phyloP scores from a whole-genome alignment of 2,329 filamentous ascomycete species.

The Didymosphaeria variabile region DNA sequence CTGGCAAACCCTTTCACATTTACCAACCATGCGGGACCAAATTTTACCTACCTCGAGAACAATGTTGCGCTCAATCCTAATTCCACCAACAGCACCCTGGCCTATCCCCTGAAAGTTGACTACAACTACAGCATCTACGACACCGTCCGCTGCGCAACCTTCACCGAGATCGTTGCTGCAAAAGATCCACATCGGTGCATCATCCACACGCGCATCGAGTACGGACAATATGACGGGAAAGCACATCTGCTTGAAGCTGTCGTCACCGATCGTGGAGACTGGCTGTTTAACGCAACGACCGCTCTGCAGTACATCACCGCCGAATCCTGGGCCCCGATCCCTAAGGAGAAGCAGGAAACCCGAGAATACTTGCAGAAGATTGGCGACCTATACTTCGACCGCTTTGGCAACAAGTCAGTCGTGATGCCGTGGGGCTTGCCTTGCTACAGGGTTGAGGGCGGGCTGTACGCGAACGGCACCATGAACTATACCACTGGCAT shows the following conservation, averaged over 20 bases:
- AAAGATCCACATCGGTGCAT: constrained; percentile 31
- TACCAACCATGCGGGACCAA: constrained; percentile 1
- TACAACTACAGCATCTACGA: constrained; percentile 31
- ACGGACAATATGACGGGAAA: constrained; percentile 20
- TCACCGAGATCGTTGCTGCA: constrained; percentile 36
- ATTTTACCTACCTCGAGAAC: constrained; percentile 33
- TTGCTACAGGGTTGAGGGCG: constrained; percentile 38
- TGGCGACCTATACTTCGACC: constrained; percentile 38
- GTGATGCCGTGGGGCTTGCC: constrained; percentile 34
- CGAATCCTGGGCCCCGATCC: constrained; percentile 32
- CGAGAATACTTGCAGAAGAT: constrained; percentile 29
- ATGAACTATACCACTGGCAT: constrained; percentile 24
- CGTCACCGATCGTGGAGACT: constrained; percentile 38
- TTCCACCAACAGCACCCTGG: constrained; percentile 27
- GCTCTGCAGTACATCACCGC: constrained; percentile 24
- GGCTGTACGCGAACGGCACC: constrained; percentile 28
- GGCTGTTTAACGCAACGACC: constrained; percentile 40
- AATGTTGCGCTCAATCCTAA: constrained; percentile 20
- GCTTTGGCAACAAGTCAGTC: constrained; percentile 29
- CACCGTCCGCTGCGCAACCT: constrained; percentile 34
- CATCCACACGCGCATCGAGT: constrained; percentile 37
- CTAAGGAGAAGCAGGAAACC: constrained; percentile 20
- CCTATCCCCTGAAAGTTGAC: constrained; percentile 28
- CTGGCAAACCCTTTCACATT: constrained; percentile 10
- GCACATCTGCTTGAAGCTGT: constrained; percentile 32